Conservation (phyloP, 164 flowering plant genomes). For the Aristolochia californica region DNA sequence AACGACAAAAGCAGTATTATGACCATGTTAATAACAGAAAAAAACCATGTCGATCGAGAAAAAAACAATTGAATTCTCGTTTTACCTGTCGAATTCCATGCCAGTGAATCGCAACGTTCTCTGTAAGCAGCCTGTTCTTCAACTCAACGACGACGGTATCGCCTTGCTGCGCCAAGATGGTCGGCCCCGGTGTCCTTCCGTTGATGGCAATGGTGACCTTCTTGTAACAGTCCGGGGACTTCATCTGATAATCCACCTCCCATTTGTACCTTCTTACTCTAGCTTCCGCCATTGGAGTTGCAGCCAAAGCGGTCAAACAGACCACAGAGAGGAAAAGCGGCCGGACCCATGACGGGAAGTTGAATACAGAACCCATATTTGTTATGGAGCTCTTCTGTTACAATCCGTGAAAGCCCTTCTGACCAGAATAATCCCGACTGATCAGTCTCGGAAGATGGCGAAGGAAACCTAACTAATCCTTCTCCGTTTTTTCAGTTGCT, state of each 20-base stretch:
- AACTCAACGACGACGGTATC: conserved; percentile 78
- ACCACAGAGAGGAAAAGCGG: background rate
- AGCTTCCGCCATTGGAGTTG: conserved; percentile 28
- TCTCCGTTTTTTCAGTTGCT: too few species aligned
- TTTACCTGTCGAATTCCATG: conserved; percentile 89
- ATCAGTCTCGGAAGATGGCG: too few species aligned
- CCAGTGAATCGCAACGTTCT: conserved; percentile 88
- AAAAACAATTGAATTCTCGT: too few species aligned
- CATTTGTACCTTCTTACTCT: conserved; percentile 44
- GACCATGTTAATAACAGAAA: too few species aligned
- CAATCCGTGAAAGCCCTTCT: too few species aligned
- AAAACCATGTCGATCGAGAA: too few species aligned
- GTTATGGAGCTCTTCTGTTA: too few species aligned
- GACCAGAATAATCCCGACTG: background rate
- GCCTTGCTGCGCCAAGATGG: conserved; percentile 53
- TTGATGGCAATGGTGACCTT: conserved; percentile 62
- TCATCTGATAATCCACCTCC: conserved; percentile 70
- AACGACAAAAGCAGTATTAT: background rate
- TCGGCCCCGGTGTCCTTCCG: conserved; percentile 69
- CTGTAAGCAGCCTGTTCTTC: conserved; percentile 58
- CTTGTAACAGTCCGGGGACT: conserved; percentile 65
- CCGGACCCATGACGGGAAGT: background rate
- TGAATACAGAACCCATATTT: background rate
- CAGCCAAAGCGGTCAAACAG: background rate
- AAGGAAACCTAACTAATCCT: too few species aligned